phyloP scores from a whole-genome alignment of 441 rosid species.

The Flueggea neowawraea region DNA sequence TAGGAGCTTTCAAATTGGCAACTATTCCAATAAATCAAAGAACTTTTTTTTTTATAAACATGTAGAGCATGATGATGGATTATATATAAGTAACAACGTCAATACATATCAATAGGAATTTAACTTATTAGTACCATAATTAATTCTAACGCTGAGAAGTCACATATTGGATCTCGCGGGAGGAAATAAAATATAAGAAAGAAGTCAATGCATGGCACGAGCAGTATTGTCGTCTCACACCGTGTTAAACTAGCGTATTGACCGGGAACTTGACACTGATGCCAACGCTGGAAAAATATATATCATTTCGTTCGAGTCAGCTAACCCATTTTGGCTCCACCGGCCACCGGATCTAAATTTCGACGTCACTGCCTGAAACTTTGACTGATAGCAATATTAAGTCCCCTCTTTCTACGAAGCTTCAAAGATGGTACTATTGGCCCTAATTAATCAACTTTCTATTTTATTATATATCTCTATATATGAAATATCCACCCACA shows the following conservation, averaged over 20 bases:
- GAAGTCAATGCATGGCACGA: slow-evolving; percentile 26
- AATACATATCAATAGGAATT: too few species aligned
- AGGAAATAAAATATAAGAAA: not conserved
- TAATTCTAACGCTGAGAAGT: too few species aligned
- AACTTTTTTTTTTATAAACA: too few species aligned
- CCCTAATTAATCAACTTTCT: too few species aligned
- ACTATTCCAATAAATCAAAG: too few species aligned
- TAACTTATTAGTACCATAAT: too few species aligned
- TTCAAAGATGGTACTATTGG: slow-evolving; percentile 34
- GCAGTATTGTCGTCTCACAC: slow-evolving; percentile 7
- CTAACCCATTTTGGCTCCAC: not conserved
- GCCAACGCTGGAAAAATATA: not conserved
- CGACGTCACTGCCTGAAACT: slow-evolving; percentile 9
- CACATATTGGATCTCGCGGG: too few species aligned
- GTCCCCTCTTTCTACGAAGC: slow-evolving; percentile 31
- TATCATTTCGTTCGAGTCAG: not conserved
- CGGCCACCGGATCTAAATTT: slow-evolving; percentile 12
- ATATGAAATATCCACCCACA: too few species aligned
- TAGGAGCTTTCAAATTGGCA: too few species aligned
- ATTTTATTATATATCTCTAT: too few species aligned
- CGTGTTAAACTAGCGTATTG: slow-evolving; percentile 37
- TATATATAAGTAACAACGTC: too few species aligned
- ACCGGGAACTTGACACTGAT: slow-evolving; percentile 19
- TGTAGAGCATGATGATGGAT: too few species aligned
- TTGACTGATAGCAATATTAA: slow-evolving; percentile 36